phyloP scores from a whole-genome alignment of 2,329 filamentous ascomycete genomes.

The Aspergillus sp. region DNA sequence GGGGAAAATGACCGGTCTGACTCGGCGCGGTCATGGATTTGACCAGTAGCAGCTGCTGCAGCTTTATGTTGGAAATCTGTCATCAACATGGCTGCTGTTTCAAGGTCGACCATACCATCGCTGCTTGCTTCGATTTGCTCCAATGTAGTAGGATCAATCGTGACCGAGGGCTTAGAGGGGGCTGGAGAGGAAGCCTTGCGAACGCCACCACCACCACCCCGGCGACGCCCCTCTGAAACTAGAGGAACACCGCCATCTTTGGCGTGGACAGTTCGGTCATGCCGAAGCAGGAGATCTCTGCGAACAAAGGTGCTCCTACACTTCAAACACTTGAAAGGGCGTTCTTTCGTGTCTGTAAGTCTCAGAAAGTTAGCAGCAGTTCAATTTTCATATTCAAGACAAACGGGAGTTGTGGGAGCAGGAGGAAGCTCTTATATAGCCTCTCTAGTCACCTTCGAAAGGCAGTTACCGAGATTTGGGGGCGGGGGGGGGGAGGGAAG shows the following conservation, averaged over 20 bases:
- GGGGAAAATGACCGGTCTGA: slow-evolving; percentile 69
- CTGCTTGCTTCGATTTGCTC: slow-evolving; percentile 91
- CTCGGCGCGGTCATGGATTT: slow-evolving; percentile 48
- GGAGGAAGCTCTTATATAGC: background rate
- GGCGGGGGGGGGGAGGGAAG: slow-evolving; percentile 1
- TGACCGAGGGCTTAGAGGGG: slow-evolving; percentile 74
- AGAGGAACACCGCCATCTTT: slow-evolving; percentile 95
- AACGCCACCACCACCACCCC: slow-evolving; percentile 40
- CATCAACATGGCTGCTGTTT: slow-evolving; percentile 97
- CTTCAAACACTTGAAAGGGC: slow-evolving; percentile 98
- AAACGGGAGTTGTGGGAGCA: background rate
- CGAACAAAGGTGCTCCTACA: slow-evolving; percentile 98
- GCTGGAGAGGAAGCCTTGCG: slow-evolving; percentile 40
- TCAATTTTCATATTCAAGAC: background rate
- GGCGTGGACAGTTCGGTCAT: slow-evolving; percentile 97
- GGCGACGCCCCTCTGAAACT: slow-evolving; percentile 88
- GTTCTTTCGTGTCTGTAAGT: slow-evolving; percentile 86
- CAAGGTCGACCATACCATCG: slow-evolving; percentile 90
- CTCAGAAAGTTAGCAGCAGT: background rate
- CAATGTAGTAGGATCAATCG: slow-evolving; percentile 79
- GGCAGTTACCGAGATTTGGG: background rate
- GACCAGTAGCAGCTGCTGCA: slow-evolving; percentile 62
- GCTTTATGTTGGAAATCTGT: slow-evolving; percentile 97
- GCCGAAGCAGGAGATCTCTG: slow-evolving; percentile 90
- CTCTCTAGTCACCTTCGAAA: background rate